Conservation (phyloP, 352 stramenopile genomes). For the Paralagenidium karlingii region DNA sequence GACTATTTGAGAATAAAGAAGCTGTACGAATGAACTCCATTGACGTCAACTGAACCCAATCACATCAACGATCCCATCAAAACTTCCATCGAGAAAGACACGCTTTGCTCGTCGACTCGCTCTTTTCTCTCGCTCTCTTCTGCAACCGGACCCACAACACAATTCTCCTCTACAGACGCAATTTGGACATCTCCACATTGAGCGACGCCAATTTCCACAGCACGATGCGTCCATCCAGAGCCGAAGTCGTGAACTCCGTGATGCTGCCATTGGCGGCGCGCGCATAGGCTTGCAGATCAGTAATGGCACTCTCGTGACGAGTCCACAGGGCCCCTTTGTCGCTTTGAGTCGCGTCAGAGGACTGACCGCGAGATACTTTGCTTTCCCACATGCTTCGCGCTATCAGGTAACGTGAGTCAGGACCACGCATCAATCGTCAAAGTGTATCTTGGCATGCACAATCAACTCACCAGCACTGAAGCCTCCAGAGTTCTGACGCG, state of each 20-base stretch:
- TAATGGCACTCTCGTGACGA: slow-evolving; percentile 76
- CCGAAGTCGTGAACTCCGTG: slow-evolving; percentile 72
- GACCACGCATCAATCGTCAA: not conserved
- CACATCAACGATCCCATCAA: no score
- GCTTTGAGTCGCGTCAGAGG: slow-evolving; percentile 62
- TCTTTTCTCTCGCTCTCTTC: no score
- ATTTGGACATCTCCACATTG: slow-evolving; percentile 68
- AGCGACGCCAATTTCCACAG: slow-evolving; percentile 63
- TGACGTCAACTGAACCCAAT: no score
- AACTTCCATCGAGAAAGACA: no score
- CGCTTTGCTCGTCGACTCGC: no score
- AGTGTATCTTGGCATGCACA: no score
- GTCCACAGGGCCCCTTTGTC: slow-evolving; percentile 79
- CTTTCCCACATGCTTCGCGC: slow-evolving; percentile 74
- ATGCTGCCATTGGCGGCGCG: slow-evolving; percentile 35
- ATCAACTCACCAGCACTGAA: slow-evolving; percentile 44
- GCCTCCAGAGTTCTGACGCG: slow-evolving; percentile 24
- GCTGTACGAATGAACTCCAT: slow-evolving; percentile 81
- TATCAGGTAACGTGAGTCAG: slow-evolving; percentile 8
- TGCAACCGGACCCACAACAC: no score
- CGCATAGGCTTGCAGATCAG: slow-evolving; percentile 59
- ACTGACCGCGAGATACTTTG: slow-evolving; percentile 75
- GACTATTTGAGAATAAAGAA: slow-evolving; percentile 86
- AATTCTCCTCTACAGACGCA: slow-evolving; percentile 37
- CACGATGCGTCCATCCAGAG: slow-evolving; percentile 76